Evolutionary conservation across 2,329 filamentous ascomycete genomes (phyloP).

Genomic region (Trichoderma polysporum): DNA sequence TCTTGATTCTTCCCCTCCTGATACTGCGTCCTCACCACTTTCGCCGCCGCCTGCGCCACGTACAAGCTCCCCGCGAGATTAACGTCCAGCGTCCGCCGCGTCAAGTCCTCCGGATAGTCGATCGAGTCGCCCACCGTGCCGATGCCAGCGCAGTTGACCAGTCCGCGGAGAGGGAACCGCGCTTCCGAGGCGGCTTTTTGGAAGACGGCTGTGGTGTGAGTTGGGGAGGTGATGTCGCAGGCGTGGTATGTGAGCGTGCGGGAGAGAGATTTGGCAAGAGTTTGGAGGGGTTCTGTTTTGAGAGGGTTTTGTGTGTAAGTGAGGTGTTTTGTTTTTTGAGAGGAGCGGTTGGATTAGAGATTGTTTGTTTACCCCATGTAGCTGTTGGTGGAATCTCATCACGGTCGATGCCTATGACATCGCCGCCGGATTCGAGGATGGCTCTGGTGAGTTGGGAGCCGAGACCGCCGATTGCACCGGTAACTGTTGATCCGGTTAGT

Average conservation of each 20-base stretch:
- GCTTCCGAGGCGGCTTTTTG: conserved; percentile 15
- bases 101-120: conserved; percentile 29
- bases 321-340: not conserved
- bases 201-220: not conserved
- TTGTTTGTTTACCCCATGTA: not conserved
- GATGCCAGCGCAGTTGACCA: conserved; percentile 36
- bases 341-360: not conserved
- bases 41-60: conserved; percentile 46
- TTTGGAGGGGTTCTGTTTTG: conserved; percentile 12
- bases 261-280: conserved; percentile 10
- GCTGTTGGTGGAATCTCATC: not conserved
- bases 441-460: conserved; percentile 14
- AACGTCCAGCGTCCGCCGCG: conserved; percentile 35
- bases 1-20: conserved; percentile 8
- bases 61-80: conserved; percentile 52
- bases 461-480: conserved; percentile 15
- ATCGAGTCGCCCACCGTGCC: conserved; percentile 30
- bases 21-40: conserved; percentile 43
- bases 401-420: conserved; percentile 18
- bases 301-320: not conserved
- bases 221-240: conserved; percentile 11
- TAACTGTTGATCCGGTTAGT: not conserved
- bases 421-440: conserved; percentile 21
- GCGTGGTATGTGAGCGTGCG: not conserved
- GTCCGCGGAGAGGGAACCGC: conserved; percentile 31